Percentiles rank a stretch among this genome's conserved stretches.
Evolutionary conservation across 345 rosid species (phyloP).

Genomic region (Euclidium syriacum): DNA sequence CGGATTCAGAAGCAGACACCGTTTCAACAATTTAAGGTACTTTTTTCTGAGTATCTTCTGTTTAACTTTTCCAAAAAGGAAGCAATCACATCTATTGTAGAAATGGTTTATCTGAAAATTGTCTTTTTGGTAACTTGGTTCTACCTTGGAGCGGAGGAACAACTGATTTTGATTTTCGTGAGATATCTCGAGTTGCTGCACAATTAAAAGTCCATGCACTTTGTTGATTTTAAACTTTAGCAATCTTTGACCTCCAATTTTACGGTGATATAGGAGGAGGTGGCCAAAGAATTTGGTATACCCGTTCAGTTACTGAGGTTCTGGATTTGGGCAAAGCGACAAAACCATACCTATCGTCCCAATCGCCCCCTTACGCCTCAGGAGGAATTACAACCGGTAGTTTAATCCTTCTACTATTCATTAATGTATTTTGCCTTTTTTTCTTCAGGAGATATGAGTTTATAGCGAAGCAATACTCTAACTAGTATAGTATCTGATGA

Average conservation of each 20-base stretch:
- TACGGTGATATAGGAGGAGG: conserved; percentile 63
- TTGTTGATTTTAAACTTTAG: neutral
- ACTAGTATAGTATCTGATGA: neutral
- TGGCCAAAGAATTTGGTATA: conserved; percentile 85
- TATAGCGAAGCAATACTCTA: neutral
- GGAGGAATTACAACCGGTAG: conserved; percentile 81
- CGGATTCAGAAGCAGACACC: conserved; percentile 81
- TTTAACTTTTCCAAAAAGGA: neutral
- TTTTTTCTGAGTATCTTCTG: neutral
- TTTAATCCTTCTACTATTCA: conserved; percentile 8
- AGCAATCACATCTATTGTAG: neutral
- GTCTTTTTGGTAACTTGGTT: neutral
- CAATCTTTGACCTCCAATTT: conserved; percentile 1
- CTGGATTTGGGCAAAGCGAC: conserved; percentile 98
- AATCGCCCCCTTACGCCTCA: conserved; percentile 65
- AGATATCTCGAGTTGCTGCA: neutral
- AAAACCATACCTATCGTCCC: conserved; percentile 92
- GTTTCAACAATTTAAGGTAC: conserved; percentile 80
- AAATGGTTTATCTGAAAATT: neutral
- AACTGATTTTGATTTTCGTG: neutral
- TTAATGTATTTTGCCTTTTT: conserved; percentile 4
- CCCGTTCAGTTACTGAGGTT: conserved; percentile 83
- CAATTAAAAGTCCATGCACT: neutral
- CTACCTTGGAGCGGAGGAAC: neutral
- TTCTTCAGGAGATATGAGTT: neutral